Evolutionary conservation across 495 filamentous ascomycete species (phyloP), one percentile per base, ranked within the genome.

Genomic region (Penicillium fimorum): DNA sequence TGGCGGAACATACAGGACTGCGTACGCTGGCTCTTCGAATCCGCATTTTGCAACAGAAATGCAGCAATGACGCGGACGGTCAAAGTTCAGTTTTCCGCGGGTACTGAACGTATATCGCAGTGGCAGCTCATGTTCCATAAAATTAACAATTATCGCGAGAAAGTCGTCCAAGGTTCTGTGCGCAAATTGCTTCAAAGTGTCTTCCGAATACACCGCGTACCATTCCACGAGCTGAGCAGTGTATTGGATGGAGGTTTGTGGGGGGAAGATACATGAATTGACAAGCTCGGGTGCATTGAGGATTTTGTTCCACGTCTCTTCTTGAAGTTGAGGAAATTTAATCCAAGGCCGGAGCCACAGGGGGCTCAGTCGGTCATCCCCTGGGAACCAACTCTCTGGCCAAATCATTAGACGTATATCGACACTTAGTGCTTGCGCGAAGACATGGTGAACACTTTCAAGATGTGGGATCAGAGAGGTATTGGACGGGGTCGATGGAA

Each of bases 301-400:
- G 27, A 66, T 13, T 47, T 58, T 58, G 27, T 47, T 48, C 61
- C 65, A 64, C 30, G 61, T 38, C 55, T 63, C 37, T 35, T 65
- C 59, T 45, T 68, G 59, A 22, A 65, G 54, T 30, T 51, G 43
- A 25, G 64, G 65, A 18, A 47, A 47, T 4, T 32, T 8, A 11
- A 30, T 18, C 45, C 45, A 47, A 30, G 45, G 45, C 8, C 11
- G 9, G 4, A 47, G 15, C 9, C 9, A 27, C 5, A 18, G 8
- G 15, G 45, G 45, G n/a, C 27, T 17, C 3, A 30, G 29, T 30
- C 25, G 15, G 1, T 17, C 17, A 32, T 30, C 25, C 5, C 10
- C 45, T 11, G 27, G 8, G 10, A 47, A 47, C 17, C 9, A 17
- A 9, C 12, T 17, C 3, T 32, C n/a, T 11, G 45, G n/a, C 45